Conservation (phyloP, 495 filamentous ascomycete species). For the Daldinia bambusicola region DNA sequence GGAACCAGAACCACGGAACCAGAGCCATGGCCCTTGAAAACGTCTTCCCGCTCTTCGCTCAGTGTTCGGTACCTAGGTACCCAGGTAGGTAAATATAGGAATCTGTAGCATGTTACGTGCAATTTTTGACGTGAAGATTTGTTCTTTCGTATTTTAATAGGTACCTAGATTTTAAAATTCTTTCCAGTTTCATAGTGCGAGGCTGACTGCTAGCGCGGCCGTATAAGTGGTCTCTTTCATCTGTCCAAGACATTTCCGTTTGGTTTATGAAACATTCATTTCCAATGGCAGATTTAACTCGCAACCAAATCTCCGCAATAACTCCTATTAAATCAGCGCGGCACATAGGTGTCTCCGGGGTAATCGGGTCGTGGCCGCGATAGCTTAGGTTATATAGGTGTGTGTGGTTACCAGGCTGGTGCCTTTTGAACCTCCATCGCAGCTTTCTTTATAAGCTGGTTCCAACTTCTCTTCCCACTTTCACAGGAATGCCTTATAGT, state of each 20-base stretch:
- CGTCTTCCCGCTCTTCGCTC: too few relatives aligned
- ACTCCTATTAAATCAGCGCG: not conserved
- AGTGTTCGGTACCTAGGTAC: too few relatives aligned
- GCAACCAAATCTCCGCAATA: not conserved
- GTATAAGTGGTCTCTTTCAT: not conserved
- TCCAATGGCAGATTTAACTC: not conserved
- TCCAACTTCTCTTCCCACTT: not conserved
- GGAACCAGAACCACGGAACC: too few relatives aligned
- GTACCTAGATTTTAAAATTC: not conserved
- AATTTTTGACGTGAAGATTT: too few relatives aligned
- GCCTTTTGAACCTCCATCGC: not conserved
- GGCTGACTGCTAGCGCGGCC: not conserved
- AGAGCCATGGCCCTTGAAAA: too few relatives aligned
- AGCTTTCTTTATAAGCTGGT: not conserved
- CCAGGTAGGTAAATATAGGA: too few relatives aligned
- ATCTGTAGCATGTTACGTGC: too few relatives aligned
- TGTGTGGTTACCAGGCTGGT: not conserved
- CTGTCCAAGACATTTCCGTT: not conserved
- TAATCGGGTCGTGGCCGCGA: too few relatives aligned
- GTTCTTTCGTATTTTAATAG: not conserved
- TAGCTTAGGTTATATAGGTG: not conserved
- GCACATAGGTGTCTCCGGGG: not conserved
- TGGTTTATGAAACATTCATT: not conserved
- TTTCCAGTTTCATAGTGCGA: not conserved
- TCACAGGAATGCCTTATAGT: too few relatives aligned